Base-by-base conservation (phyloP, 2,329 filamentous ascomycete species). In the Helminthosporium solani region DNA sequence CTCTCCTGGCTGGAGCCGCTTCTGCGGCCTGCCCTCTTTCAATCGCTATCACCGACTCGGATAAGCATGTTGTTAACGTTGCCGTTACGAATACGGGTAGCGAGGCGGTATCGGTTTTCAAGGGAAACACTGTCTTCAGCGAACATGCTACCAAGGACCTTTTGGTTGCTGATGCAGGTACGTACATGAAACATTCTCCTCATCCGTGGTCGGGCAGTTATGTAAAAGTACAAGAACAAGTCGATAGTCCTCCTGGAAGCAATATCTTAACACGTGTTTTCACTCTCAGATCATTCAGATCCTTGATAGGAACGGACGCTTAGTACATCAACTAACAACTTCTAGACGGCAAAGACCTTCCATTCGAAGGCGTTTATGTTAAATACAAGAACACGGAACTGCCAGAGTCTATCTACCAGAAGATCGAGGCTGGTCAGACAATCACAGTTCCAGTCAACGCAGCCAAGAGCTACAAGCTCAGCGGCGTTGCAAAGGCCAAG, bases 41-140 rank as follows among this genome's bases (percentile, higher is more conserved):
- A 2, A 20, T 50, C 14, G 44, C 36, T 6, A 50, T 47, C 35
- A 33, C 48, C 35, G 37, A 42, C 23, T 25, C 48, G 11, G 23
- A 30, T 12, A 35, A 33, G 18, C 48, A 50, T 14, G 23, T 40
- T 42, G 44, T 50, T 27, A 50, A 47, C 20, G 48, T 50, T n/a
- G 21, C 40, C 2, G 37, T 50, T 30, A 47, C 48, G 19, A 50
- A 50, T 34, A 47, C 48, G 25, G 48, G 44, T 40, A 50, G 33
- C 34, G 48, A 50, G 18, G 41, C 48, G 0, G 23, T 50, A n/a
- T 44, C 46, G 12, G 48, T 50, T 8, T 50, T 52, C 47, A 53
- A 50, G 41, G 50, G 50, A n/a, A 53, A 53, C 44, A 53, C 50
- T 18, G 44, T 53, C 1, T 53, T 53, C 46, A 53, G 46, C 42